Base-by-base conservation (phyloP, 225 moss, liverwort and hornwort genomes). In the Pseudisothecium myosuroides region DNA sequence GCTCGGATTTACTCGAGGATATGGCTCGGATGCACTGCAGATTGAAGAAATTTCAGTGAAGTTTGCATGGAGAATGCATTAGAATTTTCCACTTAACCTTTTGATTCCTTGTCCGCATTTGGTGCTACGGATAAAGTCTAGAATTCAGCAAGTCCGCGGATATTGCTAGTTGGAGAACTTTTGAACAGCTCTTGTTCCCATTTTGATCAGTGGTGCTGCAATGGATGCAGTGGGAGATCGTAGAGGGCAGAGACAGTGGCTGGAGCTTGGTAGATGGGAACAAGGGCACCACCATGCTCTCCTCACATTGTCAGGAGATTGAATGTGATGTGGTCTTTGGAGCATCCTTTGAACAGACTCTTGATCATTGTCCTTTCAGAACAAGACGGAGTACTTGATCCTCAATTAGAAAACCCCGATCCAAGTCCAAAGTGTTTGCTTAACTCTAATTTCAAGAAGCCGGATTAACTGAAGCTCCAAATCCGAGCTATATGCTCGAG, bases 321-420 rank as follows among this genome's bases (percentile, higher is more conserved):
- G 80, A 86, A 87, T 67, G 49, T 58, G 86, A 65, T 80, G 90
- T 90, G 90, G 45, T 88, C 86, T 80, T 90, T 90, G 83, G 78
- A 85, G 85, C 71, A 88, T 87, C 64, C 88, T 88, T 39, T 86
- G 88, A 92, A 92, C 26, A 47, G 88, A 59, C 85, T 64, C 83
- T 65, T 77, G 60, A 80, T 45, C 68, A 18, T 59, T 92, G 92
- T 83, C 88, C 83, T 92, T 90, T 86, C 84, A 80, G 4, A 73
- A 72, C 79, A 64, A 65, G 27, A 45, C 34, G 10, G 2, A 55
- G 6, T 54, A 6, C 32, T 62, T 31, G 15, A 63, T 37, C 10
- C 5, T 59, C 74, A 11, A 26, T 26, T 3, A 6, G 2, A 28
- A 6, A 22, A 43, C 9, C 4, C 2, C 0, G 4, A 54, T 61